Conservation (phyloP, 768 basidiomycete species). For the Pleurotus citrinopileatus region DNA sequence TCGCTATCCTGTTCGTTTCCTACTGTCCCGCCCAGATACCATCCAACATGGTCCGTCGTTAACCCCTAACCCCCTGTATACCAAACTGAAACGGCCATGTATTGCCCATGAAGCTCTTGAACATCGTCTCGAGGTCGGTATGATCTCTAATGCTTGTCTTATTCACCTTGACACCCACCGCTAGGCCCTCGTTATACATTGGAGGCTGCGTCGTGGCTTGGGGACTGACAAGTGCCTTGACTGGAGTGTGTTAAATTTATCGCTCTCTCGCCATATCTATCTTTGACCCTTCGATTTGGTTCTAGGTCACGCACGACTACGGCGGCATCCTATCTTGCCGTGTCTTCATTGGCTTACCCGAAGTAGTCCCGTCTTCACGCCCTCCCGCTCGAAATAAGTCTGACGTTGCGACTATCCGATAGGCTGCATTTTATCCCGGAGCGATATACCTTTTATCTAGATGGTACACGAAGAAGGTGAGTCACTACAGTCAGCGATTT, state of each 20-base stretch:
- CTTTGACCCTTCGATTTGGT: background rate
- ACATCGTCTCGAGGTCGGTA: conserved; percentile 47
- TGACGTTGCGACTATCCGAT: background rate
- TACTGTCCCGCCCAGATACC: conserved; percentile 67
- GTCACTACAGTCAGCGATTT: background rate
- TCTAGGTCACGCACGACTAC: conserved; percentile 53
- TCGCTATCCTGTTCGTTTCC: conserved; percentile 54
- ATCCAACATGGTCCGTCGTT: conserved; percentile 53
- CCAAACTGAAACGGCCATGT: too few species aligned
- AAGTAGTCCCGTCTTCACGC: conserved; percentile 26
- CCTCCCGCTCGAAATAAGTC: too few species aligned
- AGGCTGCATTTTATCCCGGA: conserved; percentile 68
- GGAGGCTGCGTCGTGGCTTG: conserved; percentile 57
- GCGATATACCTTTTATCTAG: conserved; percentile 44
- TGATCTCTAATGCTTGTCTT: background rate
- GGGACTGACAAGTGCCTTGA: conserved; percentile 62
- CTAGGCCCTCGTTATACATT: conserved; percentile 61
- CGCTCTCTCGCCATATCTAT: background rate
- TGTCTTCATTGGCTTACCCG: conserved; percentile 62
- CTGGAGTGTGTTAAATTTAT: conserved; percentile 43
- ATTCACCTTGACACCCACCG: background rate
- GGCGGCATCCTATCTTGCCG: conserved; percentile 54
- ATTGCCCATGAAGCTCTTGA: conserved; percentile 41
- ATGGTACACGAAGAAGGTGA: conserved; percentile 58
- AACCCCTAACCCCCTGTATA: background rate